Percentiles rank a stretch among this genome's conserved stretches.
Conservation (phyloP, 495 filamentous ascomycete species). For the Lophium mytilinum region DNA sequence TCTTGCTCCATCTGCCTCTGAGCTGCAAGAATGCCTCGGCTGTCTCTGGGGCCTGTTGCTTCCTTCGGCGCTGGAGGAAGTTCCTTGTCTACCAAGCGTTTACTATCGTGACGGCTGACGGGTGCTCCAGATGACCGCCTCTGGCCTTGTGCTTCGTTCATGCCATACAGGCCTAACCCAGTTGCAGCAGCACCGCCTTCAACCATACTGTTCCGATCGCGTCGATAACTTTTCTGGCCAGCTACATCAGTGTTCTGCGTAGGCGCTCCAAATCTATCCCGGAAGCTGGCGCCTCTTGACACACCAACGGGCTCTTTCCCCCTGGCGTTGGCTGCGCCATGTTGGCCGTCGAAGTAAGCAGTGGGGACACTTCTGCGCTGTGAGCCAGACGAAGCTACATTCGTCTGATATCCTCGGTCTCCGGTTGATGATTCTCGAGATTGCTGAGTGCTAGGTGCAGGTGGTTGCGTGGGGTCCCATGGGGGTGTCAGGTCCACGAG, state of each 20-base stretch:
- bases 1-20: constrained; percentile 26
- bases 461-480: constrained; percentile 13
- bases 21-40: constrained; percentile 19
- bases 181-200: not conserved
- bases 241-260: not conserved
- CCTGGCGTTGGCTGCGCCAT: constrained; percentile 3
- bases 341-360: constrained; percentile 6
- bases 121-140: not conserved
- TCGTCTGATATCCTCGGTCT: not conserved
- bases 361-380: constrained; percentile 10
- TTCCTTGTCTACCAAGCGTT: constrained; percentile 17
- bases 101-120: constrained; percentile 19
- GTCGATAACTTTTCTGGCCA: not conserved
- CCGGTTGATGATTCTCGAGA: not conserved
- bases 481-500: constrained; percentile 18
- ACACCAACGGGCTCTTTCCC: constrained; percentile 19
- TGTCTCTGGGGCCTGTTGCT: constrained; percentile 7
- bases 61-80: constrained; percentile 17
- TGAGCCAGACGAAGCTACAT: constrained; percentile 5
- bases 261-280: constrained; percentile 3
- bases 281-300: constrained; percentile 17
- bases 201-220: constrained; percentile 10
- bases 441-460: not conserved
- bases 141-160: constrained; percentile 5
- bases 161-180: constrained; percentile 19